Evolutionary conservation across 176 grass and related monocot species (phyloP), one percentile per base, ranked within the genome.

Genomic region (Carex scoparia): DNA sequence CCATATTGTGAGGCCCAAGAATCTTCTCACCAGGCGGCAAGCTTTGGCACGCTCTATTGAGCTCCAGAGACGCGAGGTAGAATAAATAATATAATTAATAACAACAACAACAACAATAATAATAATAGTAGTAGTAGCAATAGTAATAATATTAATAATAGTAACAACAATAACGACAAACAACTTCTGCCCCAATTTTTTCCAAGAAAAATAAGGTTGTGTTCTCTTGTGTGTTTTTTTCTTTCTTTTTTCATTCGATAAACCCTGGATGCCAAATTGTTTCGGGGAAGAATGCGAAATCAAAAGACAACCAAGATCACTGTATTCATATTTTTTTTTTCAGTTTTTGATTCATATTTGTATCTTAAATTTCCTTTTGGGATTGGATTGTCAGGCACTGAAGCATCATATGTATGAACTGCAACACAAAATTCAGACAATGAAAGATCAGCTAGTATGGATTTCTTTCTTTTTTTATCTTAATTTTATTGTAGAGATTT

Each of bases 1-100:
- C 37, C 88, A 82, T 85, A 85, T 89, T 91, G 79, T 95, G 87
- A 98, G 85, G 87, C 90, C 96, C 37, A 83, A 76, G 63, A 93
- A 93, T 81, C 85, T 98, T 65, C 86, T 95, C 69, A 90, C 89
- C 79, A 90, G 86, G 89, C 90, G 89, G 60, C 84, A 91, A 40
- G 95, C 95, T 84, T 85, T 98, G 85, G 90, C 89, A 58, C 88
- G 93, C 58, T 95, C 96, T 56, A 95, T 95, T 81, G 96, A 98
- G 87, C 91, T 98, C 57, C 96, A 98, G 76, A 92, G 96, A 83
- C 85, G 90, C 12, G 96, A 98, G 93, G 96, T 95, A 88, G 85
- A 42, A 89, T 66, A 54, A 86, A 4, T 62, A 16, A 65, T 81
- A 70, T 61, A 68, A 48, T 70, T 15, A 61, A 18, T 19, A 7